Evolutionary conservation across 768 basidiomycete genomes (phyloP).

Genomic region (Ramaria sp.): DNA sequence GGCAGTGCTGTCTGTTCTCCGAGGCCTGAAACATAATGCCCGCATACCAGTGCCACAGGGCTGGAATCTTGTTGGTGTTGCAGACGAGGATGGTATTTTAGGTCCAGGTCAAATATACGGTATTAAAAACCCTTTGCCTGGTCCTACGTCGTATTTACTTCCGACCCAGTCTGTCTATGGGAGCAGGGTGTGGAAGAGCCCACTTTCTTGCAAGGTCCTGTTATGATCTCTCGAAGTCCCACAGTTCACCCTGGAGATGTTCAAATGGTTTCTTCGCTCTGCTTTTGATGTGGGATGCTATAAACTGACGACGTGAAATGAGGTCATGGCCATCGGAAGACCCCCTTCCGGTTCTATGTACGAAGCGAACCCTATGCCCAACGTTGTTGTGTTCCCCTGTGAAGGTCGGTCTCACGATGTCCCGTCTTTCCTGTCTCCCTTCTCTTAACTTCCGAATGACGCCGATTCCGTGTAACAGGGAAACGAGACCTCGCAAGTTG

Average conservation of each 20-base stretch:
- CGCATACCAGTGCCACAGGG: conserved; percentile 61
- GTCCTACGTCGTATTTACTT: not conserved
- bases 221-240: conserved; percentile 60
- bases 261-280: conserved; percentile 17
- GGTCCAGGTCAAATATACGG: conserved; percentile 56
- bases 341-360: conserved; percentile 47
- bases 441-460: not conserved
- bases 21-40: conserved; percentile 67
- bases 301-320: not conserved
- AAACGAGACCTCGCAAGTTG: conserved; percentile 53
- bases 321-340: conserved; percentile 59
- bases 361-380: conserved; percentile 44
- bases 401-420: conserved; percentile 29
- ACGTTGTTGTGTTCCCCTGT: conserved; percentile 62
- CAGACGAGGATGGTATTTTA: conserved; percentile 64
- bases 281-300: not conserved
- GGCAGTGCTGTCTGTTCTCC: conserved; percentile 51
- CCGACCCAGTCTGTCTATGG: conserved; percentile 46
- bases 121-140: conserved; percentile 19
- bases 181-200: conserved; percentile 36
- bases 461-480: conserved; percentile 26
- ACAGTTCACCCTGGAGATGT: conserved; percentile 71
- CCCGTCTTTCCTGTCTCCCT: not conserved
- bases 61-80: conserved; percentile 66
- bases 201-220: conserved; percentile 46